Evolutionary conservation across 352 stramenopile genomes (phyloP).

Genomic region (Globisporangium heterothallicum): DNA sequence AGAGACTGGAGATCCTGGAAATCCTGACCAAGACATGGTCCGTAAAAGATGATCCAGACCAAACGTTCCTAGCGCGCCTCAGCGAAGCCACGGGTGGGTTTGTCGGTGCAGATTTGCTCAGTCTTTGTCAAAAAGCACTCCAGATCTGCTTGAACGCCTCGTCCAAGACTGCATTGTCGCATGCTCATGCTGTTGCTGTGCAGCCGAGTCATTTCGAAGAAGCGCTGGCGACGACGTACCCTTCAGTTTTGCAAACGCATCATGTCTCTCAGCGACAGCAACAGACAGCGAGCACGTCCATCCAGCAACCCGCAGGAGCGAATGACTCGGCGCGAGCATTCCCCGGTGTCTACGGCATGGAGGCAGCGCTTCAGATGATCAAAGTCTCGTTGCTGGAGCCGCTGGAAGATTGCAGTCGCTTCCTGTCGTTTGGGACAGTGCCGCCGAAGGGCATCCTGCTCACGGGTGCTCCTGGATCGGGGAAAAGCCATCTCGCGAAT

Average conservation of each 20-base stretch:
- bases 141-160: constrained; percentile 50
- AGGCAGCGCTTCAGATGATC: constrained; percentile 95
- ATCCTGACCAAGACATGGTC: constrained; percentile 88
- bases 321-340: constrained; percentile 22
- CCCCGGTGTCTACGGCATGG: constrained; percentile 93
- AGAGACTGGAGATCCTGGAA: constrained; percentile 89
- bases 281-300: constrained; percentile 24
- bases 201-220: constrained; percentile 61
- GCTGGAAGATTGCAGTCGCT: constrained; percentile 93
- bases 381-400: constrained; percentile 97
- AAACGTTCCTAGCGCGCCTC: constrained; percentile 85
- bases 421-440: constrained; percentile 95
- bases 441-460: constrained; percentile 97
- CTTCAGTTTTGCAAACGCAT: constrained; percentile 94
- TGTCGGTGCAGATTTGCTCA: constrained; percentile 81
- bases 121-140: constrained; percentile 67
- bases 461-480: constrained; percentile 96
- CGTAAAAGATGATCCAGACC: constrained; percentile 16
- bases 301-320: constrained; percentile 13
- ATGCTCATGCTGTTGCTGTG: constrained; percentile 9
- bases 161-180: not conserved
- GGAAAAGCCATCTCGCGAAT: constrained; percentile 95
- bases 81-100: constrained; percentile 96
- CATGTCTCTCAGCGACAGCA: constrained; percentile 81
- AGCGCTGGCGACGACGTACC: constrained; percentile 89